These are phyloP conservation scores for Oryza officinalis DNA, from an alignment of 176 grass and related monocot species.

Conservation along the genomic window DNA sequence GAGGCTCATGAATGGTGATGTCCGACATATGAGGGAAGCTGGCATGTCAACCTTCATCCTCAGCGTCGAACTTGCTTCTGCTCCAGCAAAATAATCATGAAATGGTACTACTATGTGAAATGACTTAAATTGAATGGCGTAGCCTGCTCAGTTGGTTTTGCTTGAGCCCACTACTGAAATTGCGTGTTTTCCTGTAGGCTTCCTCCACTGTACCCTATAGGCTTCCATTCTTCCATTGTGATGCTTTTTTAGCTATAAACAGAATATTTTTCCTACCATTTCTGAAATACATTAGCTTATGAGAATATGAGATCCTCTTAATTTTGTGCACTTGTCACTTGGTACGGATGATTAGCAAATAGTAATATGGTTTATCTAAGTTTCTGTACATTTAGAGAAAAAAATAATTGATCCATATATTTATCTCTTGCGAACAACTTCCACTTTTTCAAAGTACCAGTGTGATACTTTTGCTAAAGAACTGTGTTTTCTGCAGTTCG, in stretches of 20 bases:
- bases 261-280: not conserved
- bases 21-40: conserved; percentile 71
- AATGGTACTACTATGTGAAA: conserved; percentile 27
- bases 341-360: not conserved
- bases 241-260: not conserved
- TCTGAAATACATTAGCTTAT: conserved; percentile 13
- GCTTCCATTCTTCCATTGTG: not conserved
- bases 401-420: not conserved
- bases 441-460: not conserved
- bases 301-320: not conserved
- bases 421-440: not conserved
- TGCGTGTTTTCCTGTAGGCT: not conserved
- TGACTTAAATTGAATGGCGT: not conserved
- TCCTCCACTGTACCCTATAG: too few species aligned
- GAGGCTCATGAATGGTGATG: conserved; percentile 87
- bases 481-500: not conserved
- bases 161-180: not conserved
- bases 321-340: not conserved
- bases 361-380: not conserved
- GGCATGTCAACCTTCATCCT: conserved; percentile 79
- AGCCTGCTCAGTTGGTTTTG: not conserved
- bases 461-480: conserved; percentile 11
- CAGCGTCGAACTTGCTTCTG: conserved; percentile 65
- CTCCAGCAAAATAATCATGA: conserved; percentile 24
- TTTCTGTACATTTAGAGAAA: not conserved